Evolutionary conservation across 805 yeast genomes (phyloP).

Genomic region (Naumovozyma dairenensis): DNA sequence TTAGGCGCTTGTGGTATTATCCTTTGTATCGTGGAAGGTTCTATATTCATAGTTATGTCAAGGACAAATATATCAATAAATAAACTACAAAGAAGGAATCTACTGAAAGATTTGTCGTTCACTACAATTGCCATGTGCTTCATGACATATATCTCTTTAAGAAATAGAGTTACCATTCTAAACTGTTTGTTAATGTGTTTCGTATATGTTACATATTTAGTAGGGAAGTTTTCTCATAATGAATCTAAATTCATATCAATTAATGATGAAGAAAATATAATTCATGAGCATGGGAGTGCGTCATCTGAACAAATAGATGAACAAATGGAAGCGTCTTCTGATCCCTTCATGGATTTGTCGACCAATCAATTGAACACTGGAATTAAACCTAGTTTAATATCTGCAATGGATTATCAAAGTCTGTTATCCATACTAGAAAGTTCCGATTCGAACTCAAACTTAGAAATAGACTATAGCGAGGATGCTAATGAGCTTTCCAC

Average conservation of each 20-base stretch:
- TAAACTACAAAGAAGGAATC: conserved; percentile 10
- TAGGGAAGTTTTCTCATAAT: conserved; percentile 10
- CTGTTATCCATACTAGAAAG: conserved; percentile 20
- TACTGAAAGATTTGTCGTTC: conserved; percentile 22
- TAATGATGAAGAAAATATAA: conserved; percentile 1
- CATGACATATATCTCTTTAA: conserved; percentile 18
- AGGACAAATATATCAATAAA: conserved; percentile 11
- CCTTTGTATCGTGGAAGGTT: conserved; percentile 28
- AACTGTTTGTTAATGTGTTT: conserved; percentile 22
- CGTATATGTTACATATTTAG: conserved; percentile 17
- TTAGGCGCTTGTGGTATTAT: conserved; percentile 31
- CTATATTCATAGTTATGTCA: conserved; percentile 24
- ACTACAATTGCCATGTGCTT: conserved; percentile 17
- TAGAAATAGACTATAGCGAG: neutral
- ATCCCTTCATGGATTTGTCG: neutral
- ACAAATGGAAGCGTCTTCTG: neutral
- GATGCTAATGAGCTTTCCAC: too few species aligned
- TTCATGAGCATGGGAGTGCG: conserved; percentile 3
- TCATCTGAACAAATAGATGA: conserved; percentile 2
- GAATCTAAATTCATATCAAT: conserved; percentile 5
- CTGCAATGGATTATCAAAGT: conserved; percentile 25
- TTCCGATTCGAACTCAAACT: conserved; percentile 1
- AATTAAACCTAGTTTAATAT: conserved; percentile 23
- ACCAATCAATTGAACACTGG: conserved; percentile 4
- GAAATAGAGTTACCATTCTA: conserved; percentile 17